These are phyloP conservation scores for Aphanomyces stellatus DNA, from an alignment of 352 stramenopile genomes.

Conservation along the genomic window DNA sequence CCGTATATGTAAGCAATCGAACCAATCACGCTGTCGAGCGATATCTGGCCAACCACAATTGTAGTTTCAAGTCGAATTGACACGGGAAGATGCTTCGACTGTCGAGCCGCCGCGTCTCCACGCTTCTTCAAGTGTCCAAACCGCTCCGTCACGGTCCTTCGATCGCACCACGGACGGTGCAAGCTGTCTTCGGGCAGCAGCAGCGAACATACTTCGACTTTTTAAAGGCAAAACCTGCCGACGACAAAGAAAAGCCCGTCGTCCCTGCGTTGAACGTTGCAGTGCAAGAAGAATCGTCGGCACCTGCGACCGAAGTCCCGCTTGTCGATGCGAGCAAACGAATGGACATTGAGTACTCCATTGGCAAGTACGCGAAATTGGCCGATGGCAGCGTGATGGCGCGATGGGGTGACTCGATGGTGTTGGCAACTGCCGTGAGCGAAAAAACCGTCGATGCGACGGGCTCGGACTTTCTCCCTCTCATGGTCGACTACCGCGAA, in stretches of 20 bases:
- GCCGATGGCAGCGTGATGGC: slow-evolving; percentile 81
- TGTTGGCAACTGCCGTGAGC: slow-evolving; percentile 82
- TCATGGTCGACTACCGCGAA: slow-evolving; percentile 93
- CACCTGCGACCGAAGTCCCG: background rate
- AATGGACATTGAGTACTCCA: slow-evolving; percentile 45
- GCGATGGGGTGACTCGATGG: slow-evolving; percentile 71
- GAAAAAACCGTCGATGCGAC: slow-evolving; percentile 27
- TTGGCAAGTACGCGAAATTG: slow-evolving; percentile 74
- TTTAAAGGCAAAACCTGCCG: background rate
- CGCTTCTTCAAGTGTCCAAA: background rate
- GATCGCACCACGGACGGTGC: background rate
- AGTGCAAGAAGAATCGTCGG: background rate
- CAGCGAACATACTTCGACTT: background rate
- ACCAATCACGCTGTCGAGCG: too few species aligned
- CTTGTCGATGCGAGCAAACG: background rate
- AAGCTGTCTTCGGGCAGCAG: background rate
- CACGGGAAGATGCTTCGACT: background rate
- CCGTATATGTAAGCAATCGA: too few species aligned
- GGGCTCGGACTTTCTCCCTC: slow-evolving; percentile 77
- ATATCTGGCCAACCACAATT: slow-evolving; percentile 11
- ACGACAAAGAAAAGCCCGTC: background rate
- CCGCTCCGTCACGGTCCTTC: background rate
- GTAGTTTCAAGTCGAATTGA: background rate
- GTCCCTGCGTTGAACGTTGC: background rate
- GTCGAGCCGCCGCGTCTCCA: background rate